A percentile compares a stretch with the other conserved stretches of the same genome.
Evolutionary conservation across 495 filamentous ascomycete genomes (phyloP).

Genomic region (Parmelia sp.): DNA sequence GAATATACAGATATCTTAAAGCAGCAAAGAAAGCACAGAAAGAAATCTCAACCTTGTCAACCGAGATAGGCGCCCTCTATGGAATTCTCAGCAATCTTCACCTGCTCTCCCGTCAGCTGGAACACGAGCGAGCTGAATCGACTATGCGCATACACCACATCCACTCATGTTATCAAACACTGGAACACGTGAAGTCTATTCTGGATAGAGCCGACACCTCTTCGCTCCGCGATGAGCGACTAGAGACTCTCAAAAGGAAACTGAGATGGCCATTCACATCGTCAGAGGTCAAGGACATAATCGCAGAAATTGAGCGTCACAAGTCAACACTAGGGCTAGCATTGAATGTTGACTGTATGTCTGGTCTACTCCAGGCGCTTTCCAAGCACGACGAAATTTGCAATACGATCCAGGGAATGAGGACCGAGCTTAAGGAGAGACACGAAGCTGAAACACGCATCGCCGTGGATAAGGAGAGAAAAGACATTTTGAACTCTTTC

Average conservation of each 20-base stretch:
- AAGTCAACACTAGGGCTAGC: constrained; percentile 32
- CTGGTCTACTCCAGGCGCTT: constrained; percentile 22
- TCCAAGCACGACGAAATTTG: constrained; percentile 16
- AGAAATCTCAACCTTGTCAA: constrained; percentile 20
- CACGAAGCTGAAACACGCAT: constrained; percentile 26
- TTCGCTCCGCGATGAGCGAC: background rate
- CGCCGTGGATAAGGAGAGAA: constrained; percentile 21
- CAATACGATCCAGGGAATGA: constrained; percentile 13
- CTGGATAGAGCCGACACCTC: constrained; percentile 12
- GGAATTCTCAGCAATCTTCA: constrained; percentile 31
- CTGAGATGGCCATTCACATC: constrained; percentile 27
- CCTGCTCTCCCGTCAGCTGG: constrained; percentile 25
- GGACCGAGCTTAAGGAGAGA: constrained; percentile 14
- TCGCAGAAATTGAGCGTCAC: constrained; percentile 30
- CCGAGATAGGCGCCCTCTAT: constrained; percentile 26
- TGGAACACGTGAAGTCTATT: constrained; percentile 18
- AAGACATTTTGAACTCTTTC: constrained; percentile 30
- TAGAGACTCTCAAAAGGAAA: constrained; percentile 6
- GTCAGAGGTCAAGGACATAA: constrained; percentile 25
- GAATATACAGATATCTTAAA: constrained; percentile 28
- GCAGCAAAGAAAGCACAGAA: constrained; percentile 28
- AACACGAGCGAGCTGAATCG: constrained; percentile 20
- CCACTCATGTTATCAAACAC: constrained; percentile 21
- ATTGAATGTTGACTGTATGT: constrained; percentile 30
- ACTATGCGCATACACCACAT: constrained; percentile 24